Conservation (phyloP, 257 asterid species). For the Nicotiana tomentosiformis region DNA sequence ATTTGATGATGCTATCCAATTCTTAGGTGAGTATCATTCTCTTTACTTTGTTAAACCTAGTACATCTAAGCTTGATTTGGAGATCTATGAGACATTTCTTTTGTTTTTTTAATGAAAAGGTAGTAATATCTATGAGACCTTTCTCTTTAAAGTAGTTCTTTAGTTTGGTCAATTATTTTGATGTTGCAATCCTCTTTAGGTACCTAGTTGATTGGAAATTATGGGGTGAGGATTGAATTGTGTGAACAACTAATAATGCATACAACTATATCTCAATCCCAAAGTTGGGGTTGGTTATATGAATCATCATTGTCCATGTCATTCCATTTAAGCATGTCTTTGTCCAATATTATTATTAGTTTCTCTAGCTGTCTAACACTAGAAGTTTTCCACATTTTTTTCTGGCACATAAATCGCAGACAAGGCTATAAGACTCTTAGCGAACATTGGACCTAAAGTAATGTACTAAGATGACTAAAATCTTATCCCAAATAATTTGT, state of each 20-base stretch:
- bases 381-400: too few relatives aligned
- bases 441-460: too few relatives aligned
- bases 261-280: neutral
- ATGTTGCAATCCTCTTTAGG: neutral
- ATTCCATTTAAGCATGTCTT: too few relatives aligned
- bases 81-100: neutral
- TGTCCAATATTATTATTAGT: too few relatives aligned
- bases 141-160: neutral
- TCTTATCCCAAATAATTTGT: too few relatives aligned
- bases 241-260: neutral
- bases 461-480: too few relatives aligned
- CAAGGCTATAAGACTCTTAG: too few relatives aligned
- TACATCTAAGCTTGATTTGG: neutral
- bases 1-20: conserved; percentile 77
- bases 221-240: neutral
- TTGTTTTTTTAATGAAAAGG: too few relatives aligned
- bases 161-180: neutral
- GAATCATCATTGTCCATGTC: too few relatives aligned
- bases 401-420: too few relatives aligned
- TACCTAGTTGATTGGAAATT: neutral
- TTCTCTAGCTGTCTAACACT: too few relatives aligned
- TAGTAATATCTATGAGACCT: neutral
- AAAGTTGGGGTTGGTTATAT: neutral
- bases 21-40: conserved; percentile 51
- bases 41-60: neutral